phyloP scores from a whole-genome alignment of 352 stramenopile species.

The Peronospora farinosa region DNA sequence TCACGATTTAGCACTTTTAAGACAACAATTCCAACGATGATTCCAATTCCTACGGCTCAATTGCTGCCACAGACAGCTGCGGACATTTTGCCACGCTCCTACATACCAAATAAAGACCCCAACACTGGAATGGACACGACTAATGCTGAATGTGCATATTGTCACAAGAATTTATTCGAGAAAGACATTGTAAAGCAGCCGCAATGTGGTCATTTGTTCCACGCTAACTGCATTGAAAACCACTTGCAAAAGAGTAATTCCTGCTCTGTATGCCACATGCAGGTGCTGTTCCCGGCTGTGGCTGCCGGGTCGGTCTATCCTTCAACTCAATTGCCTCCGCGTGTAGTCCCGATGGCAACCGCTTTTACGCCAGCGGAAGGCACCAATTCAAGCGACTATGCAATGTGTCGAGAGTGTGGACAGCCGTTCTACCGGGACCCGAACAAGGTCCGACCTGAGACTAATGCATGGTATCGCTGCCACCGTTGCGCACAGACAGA shows the following conservation, averaged over 20 bases:
- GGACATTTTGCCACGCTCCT: constrained; percentile 26
- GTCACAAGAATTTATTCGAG: constrained; percentile 27
- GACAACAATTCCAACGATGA: constrained; percentile 8
- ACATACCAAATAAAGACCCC: constrained; percentile 15
- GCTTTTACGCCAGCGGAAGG: constrained; percentile 30
- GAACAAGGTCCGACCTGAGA: constrained; percentile 45
- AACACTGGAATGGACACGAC: constrained; percentile 18
- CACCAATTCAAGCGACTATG: constrained; percentile 37
- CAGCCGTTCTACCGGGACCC: constrained; percentile 61
- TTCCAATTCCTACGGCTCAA: constrained; percentile 16
- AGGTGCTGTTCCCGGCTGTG: constrained; percentile 53
- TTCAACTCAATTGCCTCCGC: constrained; percentile 11
- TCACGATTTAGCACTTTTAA: too few relatives aligned
- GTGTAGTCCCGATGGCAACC: constrained; percentile 23
- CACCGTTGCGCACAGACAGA: constrained; percentile 45
- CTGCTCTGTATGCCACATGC: constrained; percentile 53
- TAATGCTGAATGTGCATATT: constrained; percentile 34
- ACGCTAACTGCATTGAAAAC: constrained; percentile 50
- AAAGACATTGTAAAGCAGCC: constrained; percentile 47
- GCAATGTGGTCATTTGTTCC: constrained; percentile 56
- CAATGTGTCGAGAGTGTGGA: constrained; percentile 50
- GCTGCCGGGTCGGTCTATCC: constrained; percentile 16
- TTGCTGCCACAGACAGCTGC: constrained; percentile 25
- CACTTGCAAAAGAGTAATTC: constrained; percentile 38
- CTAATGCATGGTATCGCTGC: constrained; percentile 66